A percentile compares a stretch with the other conserved stretches of the same genome.
Conservation (phyloP, 177 flowering plant genomes). For the Vitis hybrid region DNA sequence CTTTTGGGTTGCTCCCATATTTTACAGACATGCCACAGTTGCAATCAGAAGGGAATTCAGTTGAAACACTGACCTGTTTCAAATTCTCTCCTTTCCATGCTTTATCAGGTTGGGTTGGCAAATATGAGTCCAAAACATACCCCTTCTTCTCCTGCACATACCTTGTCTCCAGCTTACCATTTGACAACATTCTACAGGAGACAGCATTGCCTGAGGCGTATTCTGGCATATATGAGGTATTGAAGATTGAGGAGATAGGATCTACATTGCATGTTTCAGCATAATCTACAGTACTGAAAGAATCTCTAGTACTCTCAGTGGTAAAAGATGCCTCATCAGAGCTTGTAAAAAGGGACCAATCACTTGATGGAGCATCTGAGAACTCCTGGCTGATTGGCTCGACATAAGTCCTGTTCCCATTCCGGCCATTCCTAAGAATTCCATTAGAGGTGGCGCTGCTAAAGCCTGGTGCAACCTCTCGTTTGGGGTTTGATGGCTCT, state of each 20-base stretch:
- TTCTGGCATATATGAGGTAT: constrained; percentile 34
- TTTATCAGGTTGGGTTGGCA: constrained; percentile 27
- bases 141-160: constrained; percentile 45
- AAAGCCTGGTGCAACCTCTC: constrained; percentile 14
- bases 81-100: constrained; percentile 21
- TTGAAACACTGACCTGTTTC: constrained; percentile 23
- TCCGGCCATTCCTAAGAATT: constrained; percentile 12
- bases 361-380: constrained; percentile 74
- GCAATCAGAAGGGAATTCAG: constrained; percentile 14
- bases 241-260: constrained; percentile 56
- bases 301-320: constrained; percentile 85
- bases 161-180: constrained; percentile 39
- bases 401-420: constrained; percentile 21
- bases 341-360: constrained; percentile 83
- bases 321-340: constrained; percentile 89
- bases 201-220: constrained; percentile 34
- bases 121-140: constrained; percentile 36
- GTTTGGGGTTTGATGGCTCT: constrained; percentile 12
- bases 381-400: constrained; percentile 39
- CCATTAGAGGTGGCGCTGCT: constrained; percentile 12
- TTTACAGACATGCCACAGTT: constrained; percentile 25
- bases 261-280: constrained; percentile 44
- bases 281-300: constrained; percentile 67
- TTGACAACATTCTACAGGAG: constrained; percentile 47
- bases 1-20: constrained; percentile 34